phyloP scores from a whole-genome alignment of 768 basidiomycete genomes.

The Termitomyces sp. region DNA sequence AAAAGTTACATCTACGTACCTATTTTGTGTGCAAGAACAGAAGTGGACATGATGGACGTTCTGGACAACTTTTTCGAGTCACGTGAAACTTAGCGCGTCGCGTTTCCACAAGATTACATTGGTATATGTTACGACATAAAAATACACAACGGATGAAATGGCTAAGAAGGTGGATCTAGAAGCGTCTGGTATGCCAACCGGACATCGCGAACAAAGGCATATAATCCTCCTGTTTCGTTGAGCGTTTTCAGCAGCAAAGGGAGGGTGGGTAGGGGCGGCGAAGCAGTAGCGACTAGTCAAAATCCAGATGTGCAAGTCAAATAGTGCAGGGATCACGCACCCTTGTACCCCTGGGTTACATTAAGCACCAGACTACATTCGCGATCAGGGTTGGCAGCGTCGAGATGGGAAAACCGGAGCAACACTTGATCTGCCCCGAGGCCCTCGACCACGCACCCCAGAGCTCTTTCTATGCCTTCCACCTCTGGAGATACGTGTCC shows the following conservation, averaged over 20 bases:
- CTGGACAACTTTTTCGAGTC: neutral
- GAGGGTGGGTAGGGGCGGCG: conserved; percentile 62
- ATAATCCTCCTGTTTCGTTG: conserved; percentile 66
- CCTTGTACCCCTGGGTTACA: conserved; percentile 55
- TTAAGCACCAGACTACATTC: conserved; percentile 80
- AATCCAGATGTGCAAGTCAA: neutral
- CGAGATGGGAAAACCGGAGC: conserved; percentile 65
- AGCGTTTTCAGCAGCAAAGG: conserved; percentile 65
- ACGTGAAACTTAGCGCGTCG: neutral
- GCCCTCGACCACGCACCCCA: conserved; percentile 73
- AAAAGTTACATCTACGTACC: neutral
- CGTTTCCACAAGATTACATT: neutral
- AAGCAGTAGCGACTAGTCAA: conserved; percentile 71
- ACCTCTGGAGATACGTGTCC: conserved; percentile 51
- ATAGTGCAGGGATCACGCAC: conserved; percentile 27
- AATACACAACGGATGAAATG: neutral
- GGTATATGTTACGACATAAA: neutral
- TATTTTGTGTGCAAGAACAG: conserved; percentile 7
- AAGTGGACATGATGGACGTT: neutral
- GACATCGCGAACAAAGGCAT: conserved; percentile 62
- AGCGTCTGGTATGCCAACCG: conserved; percentile 47
- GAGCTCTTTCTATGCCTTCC: conserved; percentile 44
- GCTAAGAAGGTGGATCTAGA: neutral
- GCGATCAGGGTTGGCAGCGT: conserved; percentile 47
- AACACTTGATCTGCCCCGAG: conserved; percentile 68